These are phyloP conservation scores for Heracleum sosnowskyi DNA, from an alignment of 129 eudicot species.

Conservation along the genomic window DNA sequence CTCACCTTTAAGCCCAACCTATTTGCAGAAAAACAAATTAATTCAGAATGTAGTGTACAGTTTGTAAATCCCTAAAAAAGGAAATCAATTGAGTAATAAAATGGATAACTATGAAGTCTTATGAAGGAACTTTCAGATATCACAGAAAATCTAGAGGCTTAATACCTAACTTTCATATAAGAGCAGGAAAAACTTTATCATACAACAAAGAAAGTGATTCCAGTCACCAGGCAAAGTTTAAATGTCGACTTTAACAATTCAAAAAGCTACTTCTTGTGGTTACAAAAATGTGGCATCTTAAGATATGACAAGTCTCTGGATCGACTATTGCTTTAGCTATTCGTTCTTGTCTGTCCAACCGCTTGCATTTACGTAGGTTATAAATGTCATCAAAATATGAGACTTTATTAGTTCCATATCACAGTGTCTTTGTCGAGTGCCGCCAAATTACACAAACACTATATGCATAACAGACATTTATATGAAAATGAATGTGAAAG, in stretches of 20 bases:
- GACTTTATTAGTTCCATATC: background rate
- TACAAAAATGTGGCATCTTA: background rate
- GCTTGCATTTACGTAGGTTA: background rate
- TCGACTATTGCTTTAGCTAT: background rate
- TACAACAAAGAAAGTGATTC: background rate
- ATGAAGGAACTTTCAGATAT: background rate
- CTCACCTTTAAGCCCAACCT: slow-evolving; percentile 95
- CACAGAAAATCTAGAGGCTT: background rate
- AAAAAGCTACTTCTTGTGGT: background rate
- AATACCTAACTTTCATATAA: background rate
- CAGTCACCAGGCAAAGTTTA: background rate
- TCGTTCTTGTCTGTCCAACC: background rate
- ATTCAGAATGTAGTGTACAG: slow-evolving; percentile 11
- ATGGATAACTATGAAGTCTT: background rate
- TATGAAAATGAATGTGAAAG: background rate
- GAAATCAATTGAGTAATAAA: background rate
- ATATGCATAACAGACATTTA: background rate
- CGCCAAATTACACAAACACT: background rate
- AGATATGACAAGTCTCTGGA: background rate
- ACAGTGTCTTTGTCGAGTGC: background rate
- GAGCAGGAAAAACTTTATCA: background rate
- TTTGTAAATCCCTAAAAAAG: background rate
- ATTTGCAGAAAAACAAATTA: background rate
- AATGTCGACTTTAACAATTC: background rate
- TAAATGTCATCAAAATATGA: background rate